Base-by-base conservation (phyloP, 2,329 filamentous ascomycete genomes). In the Colletotrichum liaoningense region DNA sequence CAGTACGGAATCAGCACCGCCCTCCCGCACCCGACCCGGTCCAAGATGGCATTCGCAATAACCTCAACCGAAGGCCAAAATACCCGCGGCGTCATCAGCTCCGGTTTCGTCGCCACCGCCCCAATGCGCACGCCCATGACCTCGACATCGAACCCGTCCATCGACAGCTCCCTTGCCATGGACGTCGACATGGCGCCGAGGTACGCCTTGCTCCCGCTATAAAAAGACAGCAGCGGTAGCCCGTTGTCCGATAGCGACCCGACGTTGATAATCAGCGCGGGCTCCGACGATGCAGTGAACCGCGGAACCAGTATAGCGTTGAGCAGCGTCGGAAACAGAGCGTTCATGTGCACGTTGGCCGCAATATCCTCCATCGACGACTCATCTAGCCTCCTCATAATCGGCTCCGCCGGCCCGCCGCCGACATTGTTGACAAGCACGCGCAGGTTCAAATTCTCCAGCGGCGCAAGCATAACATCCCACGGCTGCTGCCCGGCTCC, bases 341-440 rank as follows among this genome's bases (percentile, higher is more conserved):
- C 64, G 24, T 74, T 74, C 38, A 69, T 28, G 49, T 69, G 69
- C 7, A 74, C 65, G 26, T 56, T 65, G n/a, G 56, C 55, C n/a
- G 60, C 38, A 7, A 69, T 63, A 9, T 66, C 69, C 24, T 69
- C 60, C 55, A 42, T 58, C 3, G 69, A 38, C 2, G 35, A 56
- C 28, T 74, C 42, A 26, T 74, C 71, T 56, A 74, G 49, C 4
- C 71, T 62, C 49, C 62, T 56, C 67, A 71, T 42, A 24, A 72
- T 58, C 24, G 67, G 68, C 5, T n/a, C 28, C 28, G 42, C 49
- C 14, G 54, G 59, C 22, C 54, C 35, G 12, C 72, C 72, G 55
- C 76, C 76, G 19, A 75, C 76, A 38, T 77, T 77, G 46, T 77
- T 77, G 67, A 77, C 60, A 38, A 77, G 67, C 28, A 77, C 75